A percentile compares a stretch with the other conserved stretches of the same genome.
phyloP scores from a whole-genome alignment of 2,329 filamentous ascomycete species.

The Neospermospora avenae region DNA sequence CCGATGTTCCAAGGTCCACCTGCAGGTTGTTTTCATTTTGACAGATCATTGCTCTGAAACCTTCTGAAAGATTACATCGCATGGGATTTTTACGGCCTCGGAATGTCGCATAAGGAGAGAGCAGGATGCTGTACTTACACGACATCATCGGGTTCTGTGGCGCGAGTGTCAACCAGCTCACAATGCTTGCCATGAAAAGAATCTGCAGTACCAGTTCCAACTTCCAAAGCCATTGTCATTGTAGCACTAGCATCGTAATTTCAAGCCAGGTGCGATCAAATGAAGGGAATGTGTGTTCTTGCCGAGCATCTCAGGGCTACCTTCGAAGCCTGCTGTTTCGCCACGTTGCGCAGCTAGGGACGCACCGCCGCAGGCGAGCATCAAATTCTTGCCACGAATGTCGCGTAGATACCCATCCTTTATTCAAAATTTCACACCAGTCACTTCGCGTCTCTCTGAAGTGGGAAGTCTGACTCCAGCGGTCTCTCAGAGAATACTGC shows the following conservation, averaged over 20 bases:
- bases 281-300: constrained; percentile 38
- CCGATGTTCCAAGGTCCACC: not conserved
- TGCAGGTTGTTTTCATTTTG: too few relatives aligned
- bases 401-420: constrained; percentile 35
- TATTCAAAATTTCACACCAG: constrained; percentile 39
- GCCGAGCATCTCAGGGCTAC: constrained; percentile 41
- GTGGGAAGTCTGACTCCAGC: constrained; percentile 38
- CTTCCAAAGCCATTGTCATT: constrained; percentile 41
- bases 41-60: too few relatives aligned
- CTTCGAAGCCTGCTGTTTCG: constrained; percentile 35
- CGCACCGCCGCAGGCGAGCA: constrained; percentile 37
- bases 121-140: constrained; percentile 11
- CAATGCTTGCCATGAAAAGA: constrained; percentile 43
- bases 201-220: constrained; percentile 40
- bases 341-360: not conserved
- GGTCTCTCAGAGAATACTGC: constrained; percentile 39
- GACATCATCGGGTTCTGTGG: constrained; percentile 35
- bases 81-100: too few relatives aligned
- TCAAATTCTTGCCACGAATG: constrained; percentile 30
- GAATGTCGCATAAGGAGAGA: not conserved
- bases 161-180: constrained; percentile 41
- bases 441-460: constrained; percentile 35
- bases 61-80: too few relatives aligned
- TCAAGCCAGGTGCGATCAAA: constrained; percentile 41
- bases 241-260: constrained; percentile 40